A percentile compares a stretch with the other conserved stretches of the same genome.
These are phyloP conservation scores for Cucurbita moschata DNA, from an alignment of 306 rosid genomes.

Conservation along the genomic window DNA sequence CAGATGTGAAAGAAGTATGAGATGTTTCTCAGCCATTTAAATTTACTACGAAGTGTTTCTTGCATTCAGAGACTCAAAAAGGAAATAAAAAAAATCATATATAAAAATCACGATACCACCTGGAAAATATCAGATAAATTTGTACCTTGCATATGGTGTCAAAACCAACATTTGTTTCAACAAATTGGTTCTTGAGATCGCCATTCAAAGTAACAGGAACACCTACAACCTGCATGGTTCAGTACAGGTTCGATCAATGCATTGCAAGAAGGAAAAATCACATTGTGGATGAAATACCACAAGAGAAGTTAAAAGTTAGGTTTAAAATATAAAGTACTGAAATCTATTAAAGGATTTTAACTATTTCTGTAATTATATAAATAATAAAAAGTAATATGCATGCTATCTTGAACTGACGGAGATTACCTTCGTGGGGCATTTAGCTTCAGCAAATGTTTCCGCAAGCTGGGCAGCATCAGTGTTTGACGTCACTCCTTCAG, in stretches of 20 bases:
- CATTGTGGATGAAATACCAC: background rate
- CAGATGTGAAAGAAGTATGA: background rate
- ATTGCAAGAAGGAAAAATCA: background rate
- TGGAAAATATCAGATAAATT: background rate
- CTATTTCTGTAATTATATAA: background rate
- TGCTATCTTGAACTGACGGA: background rate
- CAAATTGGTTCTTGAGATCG: slow-evolving; percentile 93
- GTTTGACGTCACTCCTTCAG: slow-evolving; percentile 87
- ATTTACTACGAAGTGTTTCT: background rate
- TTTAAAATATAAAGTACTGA: background rate
- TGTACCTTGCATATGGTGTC: slow-evolving; percentile 95
- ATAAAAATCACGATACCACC: background rate
- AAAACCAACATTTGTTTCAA: slow-evolving; percentile 91
- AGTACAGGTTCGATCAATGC: slow-evolving; percentile 11
- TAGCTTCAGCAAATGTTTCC: slow-evolving; percentile 84
- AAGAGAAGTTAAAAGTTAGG: background rate
- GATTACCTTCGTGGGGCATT: slow-evolving; percentile 77
- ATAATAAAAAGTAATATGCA: background rate
- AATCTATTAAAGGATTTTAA: background rate
- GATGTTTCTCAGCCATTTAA: background rate
- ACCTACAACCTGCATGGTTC: slow-evolving; percentile 64
- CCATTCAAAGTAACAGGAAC: slow-evolving; percentile 97
- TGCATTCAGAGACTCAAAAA: too few relatives aligned
- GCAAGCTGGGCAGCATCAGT: slow-evolving; percentile 99
- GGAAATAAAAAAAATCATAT: background rate